Percentiles rank a stretch among this genome's conserved stretches.
Conservation (phyloP, 805 yeast genomes). For the Blastobotrys chiropterorum region DNA sequence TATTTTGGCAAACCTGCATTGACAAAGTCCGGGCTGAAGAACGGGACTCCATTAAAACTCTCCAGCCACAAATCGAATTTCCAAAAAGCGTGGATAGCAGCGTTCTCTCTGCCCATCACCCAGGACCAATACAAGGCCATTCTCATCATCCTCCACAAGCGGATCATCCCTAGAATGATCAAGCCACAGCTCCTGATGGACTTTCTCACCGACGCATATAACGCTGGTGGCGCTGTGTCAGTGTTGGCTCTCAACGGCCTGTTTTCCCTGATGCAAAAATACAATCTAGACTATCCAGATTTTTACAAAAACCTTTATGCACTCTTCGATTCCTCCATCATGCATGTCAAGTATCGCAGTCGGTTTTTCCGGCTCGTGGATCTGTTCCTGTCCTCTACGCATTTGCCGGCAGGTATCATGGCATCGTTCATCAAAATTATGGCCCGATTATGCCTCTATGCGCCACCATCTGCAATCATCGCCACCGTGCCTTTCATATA, state of each 20-base stretch:
- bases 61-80: conserved; percentile 53
- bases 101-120: conserved; percentile 43
- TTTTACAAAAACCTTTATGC: conserved; percentile 79
- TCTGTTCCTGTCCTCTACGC: conserved; percentile 78
- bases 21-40: conserved; percentile 25
- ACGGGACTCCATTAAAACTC: conserved; percentile 34
- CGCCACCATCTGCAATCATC: conserved; percentile 87
- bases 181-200: conserved; percentile 87
- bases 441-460: conserved; percentile 64
- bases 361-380: conserved; percentile 85
- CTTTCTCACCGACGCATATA: conserved; percentile 81
- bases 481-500: conserved; percentile 85
- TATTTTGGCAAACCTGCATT: conserved; percentile 18
- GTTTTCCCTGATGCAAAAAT: conserved; percentile 73
- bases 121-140: conserved; percentile 60
- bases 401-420: conserved; percentile 71
- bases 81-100: conserved; percentile 60
- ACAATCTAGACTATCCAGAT: conserved; percentile 86
- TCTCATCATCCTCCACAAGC: conserved; percentile 67
- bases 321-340: conserved; percentile 64
- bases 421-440: conserved; percentile 86
- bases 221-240: conserved; percentile 54
- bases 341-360: conserved; percentile 75
- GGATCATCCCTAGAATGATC: conserved; percentile 73
- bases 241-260: conserved; percentile 81